Conservation (phyloP, 2,329 filamentous ascomycete species). For the Zymoseptoria pseudotritici region DNA sequence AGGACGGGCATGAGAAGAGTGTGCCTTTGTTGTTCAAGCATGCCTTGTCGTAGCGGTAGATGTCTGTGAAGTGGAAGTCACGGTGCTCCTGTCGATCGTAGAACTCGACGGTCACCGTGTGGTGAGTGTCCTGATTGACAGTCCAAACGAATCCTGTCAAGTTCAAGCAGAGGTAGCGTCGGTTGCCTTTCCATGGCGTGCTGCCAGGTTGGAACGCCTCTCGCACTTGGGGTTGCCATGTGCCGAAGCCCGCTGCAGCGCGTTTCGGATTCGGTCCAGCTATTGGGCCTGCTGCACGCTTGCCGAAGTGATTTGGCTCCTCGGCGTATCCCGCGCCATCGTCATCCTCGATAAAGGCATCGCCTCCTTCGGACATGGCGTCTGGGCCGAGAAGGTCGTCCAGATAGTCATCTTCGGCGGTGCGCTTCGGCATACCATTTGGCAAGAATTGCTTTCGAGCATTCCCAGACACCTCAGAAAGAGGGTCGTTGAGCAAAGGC, state of each 20-base stretch:
- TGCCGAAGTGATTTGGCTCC: slow-evolving; percentile 55
- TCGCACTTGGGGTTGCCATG: slow-evolving; percentile 62
- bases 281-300: slow-evolving; percentile 41
- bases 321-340: slow-evolving; percentile 84
- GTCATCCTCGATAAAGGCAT: slow-evolving; percentile 89
- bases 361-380: slow-evolving; percentile 52
- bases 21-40: slow-evolving; percentile 79
- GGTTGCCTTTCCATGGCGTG: slow-evolving; percentile 90
- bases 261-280: slow-evolving; percentile 46
- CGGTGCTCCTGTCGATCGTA: slow-evolving; percentile 89
- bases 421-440: slow-evolving; percentile 41
- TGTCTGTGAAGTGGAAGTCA: slow-evolving; percentile 96
- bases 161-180: slow-evolving; percentile 89
- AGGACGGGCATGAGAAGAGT: slow-evolving; percentile 72
- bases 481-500: slow-evolving; percentile 76
- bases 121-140: slow-evolving; percentile 78
- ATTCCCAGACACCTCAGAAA: slow-evolving; percentile 63
- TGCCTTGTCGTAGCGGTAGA: slow-evolving; percentile 91
- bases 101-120: slow-evolving; percentile 95
- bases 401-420: slow-evolving; percentile 61
- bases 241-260: slow-evolving; percentile 36
- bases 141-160: slow-evolving; percentile 95
- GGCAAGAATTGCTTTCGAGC: slow-evolving; percentile 45
- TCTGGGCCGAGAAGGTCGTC: slow-evolving; percentile 70
- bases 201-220: slow-evolving; percentile 86